These are phyloP conservation scores for Odonthalia washingtoniensis DNA, from an alignment of 31 red algal genomes.

Conservation along the genomic window DNA sequence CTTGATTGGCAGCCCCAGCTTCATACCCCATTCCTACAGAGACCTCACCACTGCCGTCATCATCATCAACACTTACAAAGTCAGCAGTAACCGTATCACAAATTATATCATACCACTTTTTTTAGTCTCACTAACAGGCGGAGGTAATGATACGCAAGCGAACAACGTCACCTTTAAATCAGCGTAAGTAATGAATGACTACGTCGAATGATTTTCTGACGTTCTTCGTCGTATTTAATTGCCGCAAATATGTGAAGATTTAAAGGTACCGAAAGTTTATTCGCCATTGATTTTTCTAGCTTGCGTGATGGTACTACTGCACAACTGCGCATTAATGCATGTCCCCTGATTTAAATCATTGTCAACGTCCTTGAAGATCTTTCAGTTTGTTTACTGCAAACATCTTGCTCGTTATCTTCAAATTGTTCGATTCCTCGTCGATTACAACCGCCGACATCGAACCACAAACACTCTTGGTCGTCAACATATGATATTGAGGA, in stretches of 20 bases:
- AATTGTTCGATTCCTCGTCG: too few relatives aligned
- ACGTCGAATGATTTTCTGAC: neutral
- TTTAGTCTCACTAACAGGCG: neutral
- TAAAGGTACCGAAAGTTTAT: neutral
- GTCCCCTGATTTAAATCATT: too few relatives aligned
- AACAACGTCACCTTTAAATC: neutral
- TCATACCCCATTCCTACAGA: conserved; percentile 22
- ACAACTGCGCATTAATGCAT: too few relatives aligned
- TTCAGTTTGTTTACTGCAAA: too few relatives aligned
- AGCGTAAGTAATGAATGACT: neutral
- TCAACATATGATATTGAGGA: too few relatives aligned
- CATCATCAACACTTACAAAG: neutral
- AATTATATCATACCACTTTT: neutral
- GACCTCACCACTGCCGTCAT: neutral
- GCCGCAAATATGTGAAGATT: neutral
- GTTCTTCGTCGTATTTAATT: neutral
- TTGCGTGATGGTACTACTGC: conserved; percentile 13
- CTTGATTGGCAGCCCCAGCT: conserved; percentile 3
- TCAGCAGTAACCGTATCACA: neutral
- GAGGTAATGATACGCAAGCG: too few relatives aligned
- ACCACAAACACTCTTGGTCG: too few relatives aligned
- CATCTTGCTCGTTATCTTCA: too few relatives aligned
- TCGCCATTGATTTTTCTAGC: neutral
- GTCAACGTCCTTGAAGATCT: too few relatives aligned
- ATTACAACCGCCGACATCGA: too few relatives aligned